Percentiles rank a stretch among this genome's conserved stretches.
Conservation (phyloP, 2,329 filamentous ascomycete species). For the Fusarium sublunatum region DNA sequence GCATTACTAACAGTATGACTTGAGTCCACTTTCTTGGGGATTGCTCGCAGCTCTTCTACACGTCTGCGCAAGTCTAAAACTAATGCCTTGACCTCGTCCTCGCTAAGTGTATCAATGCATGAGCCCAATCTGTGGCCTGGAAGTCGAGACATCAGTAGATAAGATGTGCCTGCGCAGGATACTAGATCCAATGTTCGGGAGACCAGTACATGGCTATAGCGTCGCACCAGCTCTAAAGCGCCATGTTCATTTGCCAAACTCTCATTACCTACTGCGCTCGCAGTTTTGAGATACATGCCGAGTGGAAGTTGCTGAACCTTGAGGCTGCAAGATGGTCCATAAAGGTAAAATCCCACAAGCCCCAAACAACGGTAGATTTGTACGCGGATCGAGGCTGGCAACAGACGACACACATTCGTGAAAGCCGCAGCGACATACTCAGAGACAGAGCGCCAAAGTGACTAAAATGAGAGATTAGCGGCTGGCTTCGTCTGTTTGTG, state of each 20-base stretch:
- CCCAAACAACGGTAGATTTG: neutral
- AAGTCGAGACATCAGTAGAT: neutral
- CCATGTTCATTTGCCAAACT: slow-evolving; percentile 1
- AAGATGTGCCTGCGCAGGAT: rapidly evolving
- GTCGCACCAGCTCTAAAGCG: neutral
- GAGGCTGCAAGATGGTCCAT: neutral
- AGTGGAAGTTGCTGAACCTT: slow-evolving; percentile 6
- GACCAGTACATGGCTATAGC: neutral
- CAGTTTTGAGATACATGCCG: slow-evolving; percentile 6
- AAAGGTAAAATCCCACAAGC: rapidly evolving
- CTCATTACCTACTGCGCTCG: neutral
- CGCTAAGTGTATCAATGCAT: neutral
- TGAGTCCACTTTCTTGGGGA: neutral
- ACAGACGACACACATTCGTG: neutral
- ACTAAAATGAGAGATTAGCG: neutral
- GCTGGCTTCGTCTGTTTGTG: neutral
- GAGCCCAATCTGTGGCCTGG: neutral
- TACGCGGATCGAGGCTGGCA: neutral
- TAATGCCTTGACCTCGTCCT: neutral
- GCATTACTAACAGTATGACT: slow-evolving; percentile 1
- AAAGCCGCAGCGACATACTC: neutral
- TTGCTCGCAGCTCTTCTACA: neutral
- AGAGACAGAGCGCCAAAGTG: rapidly evolving
- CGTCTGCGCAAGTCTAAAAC: neutral
- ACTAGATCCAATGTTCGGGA: neutral